Evolutionary conservation across 106 monocot genomes (phyloP).

Genomic region (Iris macrosiphon): DNA sequence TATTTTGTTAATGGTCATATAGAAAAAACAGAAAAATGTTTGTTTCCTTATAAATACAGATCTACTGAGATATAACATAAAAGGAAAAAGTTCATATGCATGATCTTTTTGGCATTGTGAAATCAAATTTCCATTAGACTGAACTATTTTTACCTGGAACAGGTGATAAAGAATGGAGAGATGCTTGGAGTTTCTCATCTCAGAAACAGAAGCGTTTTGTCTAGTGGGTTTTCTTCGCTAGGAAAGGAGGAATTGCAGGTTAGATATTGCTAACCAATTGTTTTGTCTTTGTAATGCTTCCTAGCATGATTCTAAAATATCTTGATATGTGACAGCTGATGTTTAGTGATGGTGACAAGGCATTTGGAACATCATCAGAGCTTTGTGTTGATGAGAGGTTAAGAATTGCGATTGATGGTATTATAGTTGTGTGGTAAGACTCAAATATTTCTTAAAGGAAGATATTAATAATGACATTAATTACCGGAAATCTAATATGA

Average conservation of each 20-base stretch:
- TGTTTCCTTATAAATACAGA: no score
- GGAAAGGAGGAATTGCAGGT: conserved; percentile 90
- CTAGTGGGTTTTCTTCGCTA: conserved; percentile 78
- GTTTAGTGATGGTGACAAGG: conserved; percentile 98
- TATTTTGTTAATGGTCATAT: no score
- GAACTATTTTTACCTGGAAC: no score
- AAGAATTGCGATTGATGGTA: conserved; percentile 91
- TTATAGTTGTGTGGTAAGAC: conserved; percentile 94
- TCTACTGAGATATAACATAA: no score
- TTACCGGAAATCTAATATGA: no score
- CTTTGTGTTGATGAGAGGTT: conserved; percentile 94
- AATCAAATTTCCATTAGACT: no score
- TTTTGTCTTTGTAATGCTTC: conserved; percentile 6
- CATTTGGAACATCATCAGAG: conserved; percentile 91
- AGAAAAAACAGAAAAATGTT: no score
- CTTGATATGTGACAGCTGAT: conserved; percentile 52
- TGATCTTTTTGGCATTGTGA: no score
- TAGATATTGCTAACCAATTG: neutral
- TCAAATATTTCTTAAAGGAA: no score
- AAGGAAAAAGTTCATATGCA: no score
- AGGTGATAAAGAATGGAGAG: conserved; percentile 99
- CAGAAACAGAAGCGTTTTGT: conserved; percentile 90
- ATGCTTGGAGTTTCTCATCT: conserved; percentile 99
- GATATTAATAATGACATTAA: no score
- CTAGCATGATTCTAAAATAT: conserved; percentile 7